Evolutionary conservation across 2,329 filamentous ascomycete genomes (phyloP), one percentile per base, ranked within the genome.

Genomic region (Calonectria pseudoreteaudii): DNA sequence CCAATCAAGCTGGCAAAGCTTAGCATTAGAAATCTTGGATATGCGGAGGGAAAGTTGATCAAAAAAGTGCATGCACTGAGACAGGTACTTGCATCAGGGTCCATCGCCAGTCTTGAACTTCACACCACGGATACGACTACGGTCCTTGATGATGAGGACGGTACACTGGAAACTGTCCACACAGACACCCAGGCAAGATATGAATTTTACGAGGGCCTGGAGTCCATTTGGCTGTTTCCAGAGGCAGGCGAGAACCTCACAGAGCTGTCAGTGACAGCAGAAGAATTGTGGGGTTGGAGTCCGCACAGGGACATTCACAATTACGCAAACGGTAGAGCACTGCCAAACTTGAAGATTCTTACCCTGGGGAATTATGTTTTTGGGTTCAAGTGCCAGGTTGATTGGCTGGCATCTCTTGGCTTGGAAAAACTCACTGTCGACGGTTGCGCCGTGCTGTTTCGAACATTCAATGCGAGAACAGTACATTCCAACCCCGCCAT

Each of bases 351-450:
- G 2, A 81, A 81, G 47, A 81, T 83, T 0, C 80, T 89, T 0
- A 78, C 82, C 0, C 74, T 89, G 1, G 85, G 85, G 0, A 84
- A 83, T 0, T 86, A 83, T 58, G 78, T 82, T 3, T 87, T 89
- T 68, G 81, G 81, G 1, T 80, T 87, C 49, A 83, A 87, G 50
- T 83, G 83, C 76, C 85, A 89, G 65, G 74, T 87, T 1, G 83
- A 86, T 10, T 89, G 87, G 86, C 82, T 89, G 4, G 74, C 84
- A 0, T 82, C 81, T 0, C 82, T 88, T 16, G 79, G 76, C 0
- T 81, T 89, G 0, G 74, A 83, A 31, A 81, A 84, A 56, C 80
- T 89, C 0, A 82, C 85, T 11, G 78, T 89, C 0, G 85, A 87
- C 34, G 26, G 30, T 5, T 66, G 62, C 38, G 41, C 38, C 4